Base-by-base conservation (phyloP, 1,139 yeast genomes). In the Pichia sp. region DNA sequence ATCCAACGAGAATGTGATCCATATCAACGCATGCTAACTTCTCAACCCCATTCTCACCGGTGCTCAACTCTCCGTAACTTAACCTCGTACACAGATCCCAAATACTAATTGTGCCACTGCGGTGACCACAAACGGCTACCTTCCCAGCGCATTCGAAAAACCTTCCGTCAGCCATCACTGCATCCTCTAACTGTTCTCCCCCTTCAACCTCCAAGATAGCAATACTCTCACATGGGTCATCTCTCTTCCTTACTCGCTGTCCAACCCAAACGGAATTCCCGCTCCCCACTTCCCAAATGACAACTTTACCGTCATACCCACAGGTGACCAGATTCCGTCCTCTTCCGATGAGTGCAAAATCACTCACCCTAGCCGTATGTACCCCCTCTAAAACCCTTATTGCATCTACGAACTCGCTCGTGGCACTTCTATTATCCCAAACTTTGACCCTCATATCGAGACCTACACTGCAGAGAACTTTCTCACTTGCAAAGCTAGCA, bases 261-360 rank as follows among this genome's bases (percentile, higher is more conserved):
- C 75, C 64, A 3, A 59, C 55, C 42, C 67, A 57, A 8, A 79
- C 51, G 3, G 58, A 51, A 15, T 52, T 38, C 0, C 77, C 84
- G 2, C 69, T 52, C 0, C 83, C 79, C 50, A 83, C 72, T 48
- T 83, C 91, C 87, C 86, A 82, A 27, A 83, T 49, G 30, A 60
- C 62, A 2, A 77, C 62, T 0, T 69, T 52, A 1, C 83, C 82
- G 49, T 77, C 82, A 6, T 45, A 37, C 10, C 74, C 66, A 4
- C 72, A 62, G 2, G 73, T 67, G 20, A 79, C 44, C 42, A 83
- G 62, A 48, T 82, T 80, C 24, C 91, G 59, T 2, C 93, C 93
- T 15, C 72, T 56, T 0, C 76, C 86, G 21, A 82, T 58, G 35
- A 75, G 47, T 4, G 56, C 64, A 2, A 72, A 42, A 40, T 64